A percentile compares a stretch with the other conserved stretches of the same genome.
phyloP scores from a whole-genome alignment of 495 filamentous ascomycete species.

The Alectoria sarmentosa region DNA sequence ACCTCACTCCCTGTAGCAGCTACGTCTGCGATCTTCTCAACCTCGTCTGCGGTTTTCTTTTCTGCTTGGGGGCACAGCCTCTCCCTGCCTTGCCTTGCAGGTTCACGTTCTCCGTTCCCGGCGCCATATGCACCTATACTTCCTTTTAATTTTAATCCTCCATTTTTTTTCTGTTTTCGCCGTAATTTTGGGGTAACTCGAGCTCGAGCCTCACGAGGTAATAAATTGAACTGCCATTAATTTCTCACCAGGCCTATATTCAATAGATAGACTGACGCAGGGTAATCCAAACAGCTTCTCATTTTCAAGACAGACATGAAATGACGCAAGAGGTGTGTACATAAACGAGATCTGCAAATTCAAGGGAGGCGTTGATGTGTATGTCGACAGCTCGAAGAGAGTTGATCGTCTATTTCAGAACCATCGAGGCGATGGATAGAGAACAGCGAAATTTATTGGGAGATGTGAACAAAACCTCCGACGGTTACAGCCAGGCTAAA shows the following conservation, averaged over 20 bases:
- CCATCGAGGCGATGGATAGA: slow-evolving; percentile 51
- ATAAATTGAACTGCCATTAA: slow-evolving; percentile 41
- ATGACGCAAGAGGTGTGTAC: slow-evolving; percentile 21
- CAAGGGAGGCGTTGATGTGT: slow-evolving; percentile 47
- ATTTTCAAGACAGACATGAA: slow-evolving; percentile 32
- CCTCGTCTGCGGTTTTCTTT: background rate
- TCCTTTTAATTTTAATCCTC: slow-evolving; percentile 38
- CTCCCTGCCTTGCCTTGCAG: slow-evolving; percentile 14
- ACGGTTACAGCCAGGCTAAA: slow-evolving; percentile 51
- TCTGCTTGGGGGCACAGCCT: background rate
- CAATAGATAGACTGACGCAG: slow-evolving; percentile 33
- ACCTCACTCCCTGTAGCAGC: background rate
- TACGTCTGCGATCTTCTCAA: background rate
- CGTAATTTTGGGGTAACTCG: slow-evolving; percentile 32
- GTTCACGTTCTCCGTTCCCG: slow-evolving; percentile 30
- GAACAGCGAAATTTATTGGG: slow-evolving; percentile 51
- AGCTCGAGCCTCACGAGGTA: slow-evolving; percentile 41
- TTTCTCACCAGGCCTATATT: slow-evolving; percentile 40
- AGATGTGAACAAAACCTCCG: slow-evolving; percentile 51
- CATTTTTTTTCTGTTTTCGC: slow-evolving; percentile 28
- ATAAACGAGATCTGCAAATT: slow-evolving; percentile 44
- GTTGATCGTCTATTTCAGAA: slow-evolving; percentile 52
- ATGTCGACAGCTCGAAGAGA: slow-evolving; percentile 49
- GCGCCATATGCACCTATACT: slow-evolving; percentile 44
- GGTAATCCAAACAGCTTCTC: slow-evolving; percentile 36